phyloP scores from a whole-genome alignment of 257 asterid species.

The Fraxinus excelsior region DNA sequence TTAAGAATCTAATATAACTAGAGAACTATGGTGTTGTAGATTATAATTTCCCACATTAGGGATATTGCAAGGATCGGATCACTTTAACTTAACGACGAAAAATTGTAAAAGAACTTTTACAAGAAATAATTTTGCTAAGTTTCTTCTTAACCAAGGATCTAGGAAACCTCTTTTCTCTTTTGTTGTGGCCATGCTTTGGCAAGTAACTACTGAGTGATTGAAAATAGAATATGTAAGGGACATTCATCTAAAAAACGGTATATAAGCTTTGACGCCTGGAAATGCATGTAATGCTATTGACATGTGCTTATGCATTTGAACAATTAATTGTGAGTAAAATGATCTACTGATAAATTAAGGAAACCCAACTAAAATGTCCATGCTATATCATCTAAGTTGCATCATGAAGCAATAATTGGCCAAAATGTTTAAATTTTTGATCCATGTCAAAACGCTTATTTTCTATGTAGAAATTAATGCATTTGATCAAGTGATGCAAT shows the following conservation, averaged over 20 bases:
- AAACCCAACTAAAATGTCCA: too few relatives aligned
- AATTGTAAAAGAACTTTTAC: neutral
- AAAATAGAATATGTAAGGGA: neutral
- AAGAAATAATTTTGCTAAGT: neutral
- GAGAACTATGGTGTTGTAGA: neutral
- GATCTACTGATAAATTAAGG: neutral
- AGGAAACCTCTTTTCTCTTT: neutral
- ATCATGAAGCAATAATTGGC: too few relatives aligned
- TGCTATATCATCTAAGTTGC: too few relatives aligned
- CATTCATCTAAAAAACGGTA: neutral
- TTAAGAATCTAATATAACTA: neutral
- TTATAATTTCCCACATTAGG: neutral
- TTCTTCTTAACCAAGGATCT: neutral
- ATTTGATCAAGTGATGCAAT: neutral
- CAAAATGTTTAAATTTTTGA: too few relatives aligned
- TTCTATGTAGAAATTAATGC: too few relatives aligned
- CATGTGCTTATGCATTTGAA: neutral
- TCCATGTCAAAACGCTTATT: too few relatives aligned
- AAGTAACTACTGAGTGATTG: neutral
- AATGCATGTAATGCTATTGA: neutral
- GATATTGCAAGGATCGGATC: neutral
- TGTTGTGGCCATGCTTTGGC: neutral
- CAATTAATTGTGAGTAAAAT: neutral
- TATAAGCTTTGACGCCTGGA: neutral
- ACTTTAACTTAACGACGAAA: too few relatives aligned